Evolutionary conservation across 352 stramenopile genomes (phyloP), one percentile per base, ranked within the genome.

Genomic region (Pythium guiyangense): DNA sequence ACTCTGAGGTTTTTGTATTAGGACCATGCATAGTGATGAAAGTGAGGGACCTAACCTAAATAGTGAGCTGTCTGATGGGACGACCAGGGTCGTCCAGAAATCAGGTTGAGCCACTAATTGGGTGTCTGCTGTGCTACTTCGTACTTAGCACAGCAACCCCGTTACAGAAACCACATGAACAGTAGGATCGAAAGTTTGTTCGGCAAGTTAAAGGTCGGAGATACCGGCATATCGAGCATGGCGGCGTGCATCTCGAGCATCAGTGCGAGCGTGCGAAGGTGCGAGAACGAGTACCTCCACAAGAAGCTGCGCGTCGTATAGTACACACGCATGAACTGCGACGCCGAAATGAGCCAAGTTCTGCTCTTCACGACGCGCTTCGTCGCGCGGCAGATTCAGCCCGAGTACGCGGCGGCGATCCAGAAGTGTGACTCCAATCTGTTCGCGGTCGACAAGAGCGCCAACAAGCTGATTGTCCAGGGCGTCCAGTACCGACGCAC

Each of bases 321-420:
- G n/a, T 55, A 58, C 27, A 42, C 52, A 0, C 67, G 68, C 51
- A 15, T 4, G 0, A 53, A 43, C 17, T 73, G 64, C 27, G 62
- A 70, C 20, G 59, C 69, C 2, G 64, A 69, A 34, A 65, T 76
- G 59, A 20, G 37, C 2, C 48, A 62, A 14, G 27, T 71, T 1
- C 46, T 76, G 0, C 40, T 18, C 0, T 66, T 69, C 22, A 73
- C 62, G 0, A 67, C 52, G 1, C 68, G 61, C 5, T 70, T 56
- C 20, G 63, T 57, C 0, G 60, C 67, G 4, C 18, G 60, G 1
- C 43, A 64, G 4, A 53, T 70, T 0, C 49, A 53, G 47, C 2
- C 39, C 0, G 22, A 68, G 25, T 63, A 68, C 25, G 25, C 44
- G 8, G 2, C 15, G 0, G 53, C 26, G 0, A 0, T 50, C 20